Percentiles rank a stretch among this genome's conserved stretches.
These are phyloP conservation scores for Cadophora malorum DNA, from an alignment of 2,329 filamentous ascomycete genomes.

Conservation along the genomic window DNA sequence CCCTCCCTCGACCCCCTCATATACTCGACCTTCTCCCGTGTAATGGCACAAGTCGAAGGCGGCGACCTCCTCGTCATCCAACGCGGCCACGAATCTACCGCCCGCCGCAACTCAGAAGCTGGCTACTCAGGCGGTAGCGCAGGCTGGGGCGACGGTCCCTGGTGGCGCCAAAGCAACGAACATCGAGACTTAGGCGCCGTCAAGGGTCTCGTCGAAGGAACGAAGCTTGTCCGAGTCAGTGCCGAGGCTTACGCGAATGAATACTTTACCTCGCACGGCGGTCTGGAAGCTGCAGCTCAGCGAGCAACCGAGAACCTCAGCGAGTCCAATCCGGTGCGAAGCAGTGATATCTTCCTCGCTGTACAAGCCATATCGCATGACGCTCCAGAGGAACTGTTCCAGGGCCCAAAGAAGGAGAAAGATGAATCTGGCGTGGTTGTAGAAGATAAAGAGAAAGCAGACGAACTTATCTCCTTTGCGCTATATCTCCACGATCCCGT, in stretches of 20 bases:
- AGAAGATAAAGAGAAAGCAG: conserved; percentile 56
- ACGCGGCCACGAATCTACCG: conserved; percentile 83
- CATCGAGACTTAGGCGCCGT: conserved; percentile 81
- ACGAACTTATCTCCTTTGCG: conserved; percentile 74
- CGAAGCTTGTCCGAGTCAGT: conserved; percentile 87
- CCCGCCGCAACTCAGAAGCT: conserved; percentile 67
- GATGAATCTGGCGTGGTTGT: conserved; percentile 56
- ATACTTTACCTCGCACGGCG: conserved; percentile 80
- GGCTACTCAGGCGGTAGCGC: conserved; percentile 61
- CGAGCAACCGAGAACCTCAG: conserved; percentile 80
- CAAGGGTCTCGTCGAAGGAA: conserved; percentile 82
- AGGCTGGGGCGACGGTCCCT: conserved; percentile 93
- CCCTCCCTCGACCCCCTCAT: conserved; percentile 93
- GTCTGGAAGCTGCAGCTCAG: conserved; percentile 79
- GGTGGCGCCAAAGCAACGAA: conserved; percentile 80
- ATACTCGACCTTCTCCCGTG: conserved; percentile 87
- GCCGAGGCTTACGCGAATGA: conserved; percentile 88
- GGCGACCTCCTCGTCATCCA: conserved; percentile 95
- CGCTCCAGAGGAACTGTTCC: conserved; percentile 71
- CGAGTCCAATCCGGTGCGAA: conserved; percentile 88
- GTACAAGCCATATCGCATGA: conserved; percentile 83
- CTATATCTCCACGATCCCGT: conserved; percentile 86
- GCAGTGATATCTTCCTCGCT: conserved; percentile 93
- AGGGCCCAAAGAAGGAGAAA: conserved; percentile 62
- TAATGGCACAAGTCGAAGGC: conserved; percentile 99